Evolutionary conservation across 257 asterid species (phyloP).

Genomic region (Cruciata laevipes): DNA sequence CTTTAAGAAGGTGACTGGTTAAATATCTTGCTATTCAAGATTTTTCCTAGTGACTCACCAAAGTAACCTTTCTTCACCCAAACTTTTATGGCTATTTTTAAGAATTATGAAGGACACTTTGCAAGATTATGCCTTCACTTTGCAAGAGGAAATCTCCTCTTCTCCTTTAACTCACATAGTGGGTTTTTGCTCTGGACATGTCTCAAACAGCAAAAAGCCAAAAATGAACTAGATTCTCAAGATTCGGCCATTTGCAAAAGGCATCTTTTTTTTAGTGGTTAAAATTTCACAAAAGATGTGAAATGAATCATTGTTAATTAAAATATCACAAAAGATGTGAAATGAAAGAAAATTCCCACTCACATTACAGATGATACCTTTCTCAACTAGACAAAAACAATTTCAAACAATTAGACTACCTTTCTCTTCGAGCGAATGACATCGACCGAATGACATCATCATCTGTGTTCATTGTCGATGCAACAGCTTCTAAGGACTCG

Average conservation of each 20-base stretch:
- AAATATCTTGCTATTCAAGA: slow-evolving; percentile 18
- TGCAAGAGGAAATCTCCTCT: slow-evolving; percentile 7
- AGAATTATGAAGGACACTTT: neutral
- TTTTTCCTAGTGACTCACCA: no score
- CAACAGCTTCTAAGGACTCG: slow-evolving; percentile 45
- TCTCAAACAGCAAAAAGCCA: slow-evolving; percentile 27
- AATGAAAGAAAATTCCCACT: neutral
- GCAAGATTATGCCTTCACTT: slow-evolving; percentile 7
- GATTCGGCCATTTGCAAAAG: slow-evolving; percentile 16
- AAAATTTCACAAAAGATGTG: no score
- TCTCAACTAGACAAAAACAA: slow-evolving; percentile 13
- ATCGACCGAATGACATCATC: slow-evolving; percentile 72
- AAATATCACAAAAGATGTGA: neutral
- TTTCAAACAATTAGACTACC: slow-evolving; percentile 8
- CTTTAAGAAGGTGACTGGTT: slow-evolving; percentile 1
- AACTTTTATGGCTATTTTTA: slow-evolving; percentile 6
- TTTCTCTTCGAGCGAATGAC: slow-evolving; percentile 78
- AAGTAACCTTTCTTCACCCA: slow-evolving; percentile 5
- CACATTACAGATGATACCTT: slow-evolving; percentile 14
- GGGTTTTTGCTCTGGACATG: slow-evolving; percentile 14
- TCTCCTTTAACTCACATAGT: slow-evolving; percentile 16
- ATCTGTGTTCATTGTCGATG: slow-evolving; percentile 46
- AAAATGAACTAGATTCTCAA: slow-evolving; percentile 19
- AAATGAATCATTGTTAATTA: neutral
- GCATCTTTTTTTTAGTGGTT: slow-evolving; percentile 10